Base-by-base conservation (phyloP, 2,329 filamentous ascomycete species). In the Scedosporium minutisporum region DNA sequence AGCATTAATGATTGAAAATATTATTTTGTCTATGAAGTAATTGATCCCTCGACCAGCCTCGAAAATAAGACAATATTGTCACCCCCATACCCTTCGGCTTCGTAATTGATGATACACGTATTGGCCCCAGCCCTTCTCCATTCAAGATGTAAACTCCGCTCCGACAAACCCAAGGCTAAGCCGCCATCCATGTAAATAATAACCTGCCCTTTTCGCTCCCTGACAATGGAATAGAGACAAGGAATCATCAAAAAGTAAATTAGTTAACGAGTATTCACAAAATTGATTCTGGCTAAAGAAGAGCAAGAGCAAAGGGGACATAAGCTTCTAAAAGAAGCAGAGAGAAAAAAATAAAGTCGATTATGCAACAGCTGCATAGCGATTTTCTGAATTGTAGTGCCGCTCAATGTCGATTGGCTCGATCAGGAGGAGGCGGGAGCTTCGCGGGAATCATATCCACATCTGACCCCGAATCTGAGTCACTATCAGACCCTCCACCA, bases 381-480 rank as follows among this genome's bases (percentile, higher is more conserved):
- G 16, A 27, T 6, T 27, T 55, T 23, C 51, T 7, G 7, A 1
- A 23, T 10, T 48, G 21, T 9, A n/a, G 21, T 55, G 23, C 18
- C 6, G 12, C 18, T 23, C 3, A 38, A 18, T 1, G 10, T 21
- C 6, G 29, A 42, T 33, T 42, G 4, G 6, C 2, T 33, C 53
- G 18, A 25, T 16, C 18, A 4, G 60, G 60, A 29, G 60, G 60
- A 23, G 60, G 60, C 10, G 60, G 60, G 16, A 62, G 53, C 41
- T 62, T 53, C 16, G 60, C 60, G 9, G 60, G 60, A 59, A 60
- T 61, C 62, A 33, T 29, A 59, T 69, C 65, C 18, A 61, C 62
- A 16, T 66, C 69, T 29, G 67, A 66, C 6, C 62, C 64, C 21
- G 60, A 53, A 27, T 58, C 60, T 18, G 41, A 53, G 23, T 62